Percentiles rank a stretch among this genome's conserved stretches.
Conservation (phyloP, 345 rosid genomes). For the Aquilaria yunnanensis region DNA sequence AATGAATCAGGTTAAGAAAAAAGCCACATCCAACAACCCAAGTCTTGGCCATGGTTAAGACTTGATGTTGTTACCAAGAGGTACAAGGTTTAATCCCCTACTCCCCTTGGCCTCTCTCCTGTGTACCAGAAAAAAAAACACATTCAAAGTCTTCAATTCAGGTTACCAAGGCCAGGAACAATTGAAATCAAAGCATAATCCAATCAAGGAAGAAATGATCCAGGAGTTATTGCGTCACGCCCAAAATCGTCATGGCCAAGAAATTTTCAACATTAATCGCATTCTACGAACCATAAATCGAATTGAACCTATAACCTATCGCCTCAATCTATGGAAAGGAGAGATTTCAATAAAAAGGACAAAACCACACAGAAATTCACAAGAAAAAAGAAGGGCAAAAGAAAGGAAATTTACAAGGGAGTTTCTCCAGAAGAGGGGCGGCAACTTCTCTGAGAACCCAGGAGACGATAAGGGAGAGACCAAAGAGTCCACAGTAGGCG, state of each 20-base stretch:
- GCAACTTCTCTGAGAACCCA: constrained; percentile 86
- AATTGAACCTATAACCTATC: background rate
- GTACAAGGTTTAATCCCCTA: too few species aligned
- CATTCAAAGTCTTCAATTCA: too few species aligned
- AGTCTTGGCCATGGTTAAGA: too few species aligned
- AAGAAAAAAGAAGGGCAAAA: background rate
- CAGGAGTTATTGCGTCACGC: too few species aligned
- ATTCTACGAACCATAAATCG: background rate
- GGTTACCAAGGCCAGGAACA: too few species aligned
- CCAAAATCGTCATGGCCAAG: background rate
- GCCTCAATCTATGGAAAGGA: background rate
- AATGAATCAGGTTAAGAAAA: too few species aligned
- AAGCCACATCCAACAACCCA: too few species aligned
- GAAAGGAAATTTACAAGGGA: constrained; percentile 49
- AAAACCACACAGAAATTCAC: background rate
- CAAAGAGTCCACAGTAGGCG: constrained; percentile 93
- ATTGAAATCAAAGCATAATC: too few species aligned
- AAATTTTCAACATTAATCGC: background rate
- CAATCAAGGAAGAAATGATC: too few species aligned
- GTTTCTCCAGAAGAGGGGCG: constrained; percentile 71
- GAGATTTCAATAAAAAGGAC: background rate
- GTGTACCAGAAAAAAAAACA: too few species aligned
- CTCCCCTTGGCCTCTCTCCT: too few species aligned
- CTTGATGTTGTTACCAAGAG: too few species aligned
- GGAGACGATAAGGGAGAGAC: constrained; percentile 71